Evolutionary conservation across 2,329 filamentous ascomycete species (phyloP), one percentile per base, ranked within the genome.

Genomic region (Alternaria solani): DNA sequence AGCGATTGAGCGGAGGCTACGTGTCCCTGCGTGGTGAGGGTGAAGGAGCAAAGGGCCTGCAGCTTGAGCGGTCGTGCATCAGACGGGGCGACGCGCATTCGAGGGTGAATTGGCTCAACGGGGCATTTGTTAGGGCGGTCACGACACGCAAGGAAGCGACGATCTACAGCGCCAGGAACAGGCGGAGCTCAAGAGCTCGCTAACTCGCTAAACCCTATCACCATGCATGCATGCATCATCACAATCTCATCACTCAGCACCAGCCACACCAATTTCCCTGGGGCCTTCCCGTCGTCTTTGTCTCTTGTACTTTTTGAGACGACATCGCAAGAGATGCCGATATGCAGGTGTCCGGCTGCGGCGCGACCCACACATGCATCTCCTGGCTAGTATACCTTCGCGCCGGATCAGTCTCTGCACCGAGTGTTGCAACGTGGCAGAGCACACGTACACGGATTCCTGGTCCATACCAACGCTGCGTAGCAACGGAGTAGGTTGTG

Each of bases 161-260:
- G 59, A 67, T 68, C 62, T 32, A 41, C 54, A 34, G 36, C 53
- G 59, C 59, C 66, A 64, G 61, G 66, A 65, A 65, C 61, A 51
- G 49, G 59, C 65, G 47, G 57, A 57, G 57, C 44, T 18, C 26
- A 42, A 30, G 28, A 30, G 28, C 28, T 30, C 28, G 8, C 28
- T 30, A 30, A 7, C 48, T 66, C 57, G 63, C 63, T 62, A 52
- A 57, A 61, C 32, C 57, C 49, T 42, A 57, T 63, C 60, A 64
- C 32, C 32, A 36, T 36, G 32, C 32, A 36, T 36, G 55, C 51
- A 55, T 60, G 57, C 59, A 55, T 61, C 53, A 41, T 57, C 57
- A 65, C 67, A 62, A 62, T 66, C 63, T 62, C 59, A 54, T 39
- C 43, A 42, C 39, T 7, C 7, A 14, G 14, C 39, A 25, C 39